phyloP scores from a whole-genome alignment of 2,329 filamentous ascomycete species.

The Colletotrichum eleusines region DNA sequence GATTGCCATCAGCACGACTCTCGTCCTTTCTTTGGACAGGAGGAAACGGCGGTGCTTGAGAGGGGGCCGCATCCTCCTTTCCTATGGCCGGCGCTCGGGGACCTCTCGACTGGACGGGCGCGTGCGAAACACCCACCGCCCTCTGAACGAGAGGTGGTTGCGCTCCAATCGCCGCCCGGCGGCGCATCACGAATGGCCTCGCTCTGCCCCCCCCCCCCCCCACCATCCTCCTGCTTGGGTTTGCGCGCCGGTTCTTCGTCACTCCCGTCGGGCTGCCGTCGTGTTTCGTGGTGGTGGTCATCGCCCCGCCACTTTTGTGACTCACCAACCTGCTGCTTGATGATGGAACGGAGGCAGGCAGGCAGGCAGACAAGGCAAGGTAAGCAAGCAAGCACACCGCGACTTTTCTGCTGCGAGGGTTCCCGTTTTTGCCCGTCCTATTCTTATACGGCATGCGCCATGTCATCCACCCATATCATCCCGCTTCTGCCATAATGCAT shows the following conservation, averaged over 20 bases:
- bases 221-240: neutral
- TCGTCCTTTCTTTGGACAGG: neutral
- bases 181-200: constrained; percentile 29
- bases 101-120: constrained; percentile 29
- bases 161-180: constrained; percentile 39
- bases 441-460: constrained; percentile 1
- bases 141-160: neutral
- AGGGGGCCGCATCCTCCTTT: constrained; percentile 2
- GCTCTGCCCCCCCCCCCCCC: neutral
- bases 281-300: neutral
- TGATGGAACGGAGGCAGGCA: neutral
- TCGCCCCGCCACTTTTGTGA: constrained; percentile 2
- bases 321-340: constrained; percentile 1
- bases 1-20: neutral
- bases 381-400: constrained; percentile 8
- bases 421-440: neutral
- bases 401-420: neutral
- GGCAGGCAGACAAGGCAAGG: neutral
- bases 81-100: constrained; percentile 31
- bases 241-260: neutral
- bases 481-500: constrained; percentile 18
- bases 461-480: constrained; percentile 5
- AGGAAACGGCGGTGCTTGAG: neutral
- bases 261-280: neutral
- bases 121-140: constrained; percentile 10